Evolutionary conservation across 1,284 basidiomycete genomes (phyloP).

Genomic region (Peniophora sp.): DNA sequence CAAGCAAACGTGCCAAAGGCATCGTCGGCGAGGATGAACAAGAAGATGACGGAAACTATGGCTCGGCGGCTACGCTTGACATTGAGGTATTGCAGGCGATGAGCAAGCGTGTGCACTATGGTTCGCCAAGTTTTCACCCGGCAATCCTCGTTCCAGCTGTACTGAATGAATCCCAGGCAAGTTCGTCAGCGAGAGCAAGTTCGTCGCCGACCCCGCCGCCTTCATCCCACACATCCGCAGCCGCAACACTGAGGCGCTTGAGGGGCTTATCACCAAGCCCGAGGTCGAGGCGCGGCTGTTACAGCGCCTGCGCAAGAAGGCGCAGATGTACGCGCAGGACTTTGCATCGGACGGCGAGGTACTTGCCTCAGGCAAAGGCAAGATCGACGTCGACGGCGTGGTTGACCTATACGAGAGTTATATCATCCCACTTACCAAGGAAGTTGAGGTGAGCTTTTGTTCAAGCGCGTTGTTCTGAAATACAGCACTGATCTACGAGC

Average conservation of each 20-base stretch:
- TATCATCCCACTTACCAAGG: constrained; percentile 96
- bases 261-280: constrained; percentile 90
- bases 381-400: constrained; percentile 91
- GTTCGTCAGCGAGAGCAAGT: constrained; percentile 98
- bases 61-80: constrained; percentile 89
- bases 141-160: not conserved
- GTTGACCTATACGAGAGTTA: constrained; percentile 90
- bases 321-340: constrained; percentile 81
- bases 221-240: constrained; percentile 89
- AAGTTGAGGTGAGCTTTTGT: constrained; percentile 77
- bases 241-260: constrained; percentile 70
- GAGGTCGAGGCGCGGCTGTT: constrained; percentile 89
- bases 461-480: not conserved
- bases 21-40: constrained; percentile 57
- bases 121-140: constrained; percentile 35
- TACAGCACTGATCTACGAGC: not conserved
- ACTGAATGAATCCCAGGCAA: constrained; percentile 56
- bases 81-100: constrained; percentile 92
- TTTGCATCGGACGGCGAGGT: constrained; percentile 69
- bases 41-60: constrained; percentile 96
- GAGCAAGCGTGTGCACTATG: constrained; percentile 95
- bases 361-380: constrained; percentile 31
- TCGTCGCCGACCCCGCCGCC: constrained; percentile 73
- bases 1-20: constrained; percentile 57
- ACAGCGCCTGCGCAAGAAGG: constrained; percentile 81